Conservation (phyloP, 2,329 filamentous ascomycete species). For the Rutstroemia sp. region DNA sequence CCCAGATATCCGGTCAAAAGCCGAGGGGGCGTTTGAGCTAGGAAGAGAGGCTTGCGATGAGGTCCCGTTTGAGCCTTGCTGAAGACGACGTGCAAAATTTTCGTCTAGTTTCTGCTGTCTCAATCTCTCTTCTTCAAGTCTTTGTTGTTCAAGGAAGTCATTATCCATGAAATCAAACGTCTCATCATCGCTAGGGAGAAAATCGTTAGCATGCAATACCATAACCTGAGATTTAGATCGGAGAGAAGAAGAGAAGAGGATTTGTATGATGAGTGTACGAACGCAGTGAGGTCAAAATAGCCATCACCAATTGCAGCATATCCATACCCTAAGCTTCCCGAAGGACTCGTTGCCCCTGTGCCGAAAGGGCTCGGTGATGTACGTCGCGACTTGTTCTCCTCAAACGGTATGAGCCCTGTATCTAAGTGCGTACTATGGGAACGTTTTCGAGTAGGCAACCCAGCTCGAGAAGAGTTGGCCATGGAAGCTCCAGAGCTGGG, state of each 20-base stretch:
- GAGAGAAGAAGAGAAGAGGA: not conserved
- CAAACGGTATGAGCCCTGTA: constrained; percentile 13
- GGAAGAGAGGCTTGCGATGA: not conserved
- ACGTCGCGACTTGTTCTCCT: constrained; percentile 25
- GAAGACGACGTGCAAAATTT: constrained; percentile 27
- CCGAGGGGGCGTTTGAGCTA: constrained; percentile 13
- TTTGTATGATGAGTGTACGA: constrained; percentile 15
- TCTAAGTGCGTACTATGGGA: constrained; percentile 23
- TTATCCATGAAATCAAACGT: constrained; percentile 14
- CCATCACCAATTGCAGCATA: constrained; percentile 17
- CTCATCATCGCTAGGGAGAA: constrained; percentile 21
- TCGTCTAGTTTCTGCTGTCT: constrained; percentile 31
- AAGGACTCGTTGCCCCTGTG: constrained; percentile 19
- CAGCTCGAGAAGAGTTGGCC: constrained; percentile 12
- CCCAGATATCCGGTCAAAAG: constrained; percentile 25
- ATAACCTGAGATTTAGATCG: not conserved
- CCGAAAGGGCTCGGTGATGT: constrained; percentile 25
- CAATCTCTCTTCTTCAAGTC: constrained; percentile 34
- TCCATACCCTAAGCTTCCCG: constrained; percentile 25
- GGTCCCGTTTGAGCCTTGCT: constrained; percentile 9
- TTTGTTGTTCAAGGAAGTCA: constrained; percentile 14
- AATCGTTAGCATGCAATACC: constrained; percentile 3
- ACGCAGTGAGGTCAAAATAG: constrained; percentile 20
- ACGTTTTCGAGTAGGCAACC: constrained; percentile 25
- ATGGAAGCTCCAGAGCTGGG: constrained; percentile 17